Evolutionary conservation across 305 asterid species (phyloP).

Genomic region (Plantago lanceolata): DNA sequence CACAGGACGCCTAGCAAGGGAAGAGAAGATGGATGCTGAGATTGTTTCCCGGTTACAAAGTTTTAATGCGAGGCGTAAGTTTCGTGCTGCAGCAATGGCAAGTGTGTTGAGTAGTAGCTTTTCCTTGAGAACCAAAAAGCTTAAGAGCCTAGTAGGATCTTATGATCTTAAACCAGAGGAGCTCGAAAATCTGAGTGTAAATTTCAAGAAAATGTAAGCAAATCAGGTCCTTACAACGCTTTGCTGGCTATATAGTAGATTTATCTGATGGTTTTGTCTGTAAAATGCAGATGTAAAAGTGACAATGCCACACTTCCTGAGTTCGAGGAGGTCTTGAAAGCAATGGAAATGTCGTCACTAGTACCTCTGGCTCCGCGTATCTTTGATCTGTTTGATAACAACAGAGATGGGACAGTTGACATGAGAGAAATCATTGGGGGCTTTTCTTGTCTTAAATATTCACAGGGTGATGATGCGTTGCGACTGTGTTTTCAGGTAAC

Average conservation of each 20-base stretch:
- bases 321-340: constrained; percentile 70
- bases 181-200: constrained; percentile 51
- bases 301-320: constrained; percentile 60
- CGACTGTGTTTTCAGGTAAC: constrained; percentile 83
- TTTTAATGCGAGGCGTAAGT: constrained; percentile 75
- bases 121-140: constrained; percentile 56
- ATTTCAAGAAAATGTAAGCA: constrained; percentile 65
- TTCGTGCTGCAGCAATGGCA: constrained; percentile 86
- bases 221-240: background rate
- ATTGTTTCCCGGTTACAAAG: constrained; percentile 61
- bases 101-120: constrained; percentile 74
- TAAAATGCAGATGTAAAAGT: constrained; percentile 49
- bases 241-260: background rate
- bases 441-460: constrained; percentile 69
- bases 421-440: constrained; percentile 85
- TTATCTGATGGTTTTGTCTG: background rate
- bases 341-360: constrained; percentile 68
- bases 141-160: constrained; percentile 66
- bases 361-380: constrained; percentile 67
- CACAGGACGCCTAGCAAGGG: constrained; percentile 63
- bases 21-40: constrained; percentile 77
- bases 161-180: constrained; percentile 81
- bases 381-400: constrained; percentile 71
- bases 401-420: constrained; percentile 74
- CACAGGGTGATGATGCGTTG: constrained; percentile 79